Evolutionary conservation across 305 asterid species (phyloP).

Genomic region (Fraxinus albicans): DNA sequence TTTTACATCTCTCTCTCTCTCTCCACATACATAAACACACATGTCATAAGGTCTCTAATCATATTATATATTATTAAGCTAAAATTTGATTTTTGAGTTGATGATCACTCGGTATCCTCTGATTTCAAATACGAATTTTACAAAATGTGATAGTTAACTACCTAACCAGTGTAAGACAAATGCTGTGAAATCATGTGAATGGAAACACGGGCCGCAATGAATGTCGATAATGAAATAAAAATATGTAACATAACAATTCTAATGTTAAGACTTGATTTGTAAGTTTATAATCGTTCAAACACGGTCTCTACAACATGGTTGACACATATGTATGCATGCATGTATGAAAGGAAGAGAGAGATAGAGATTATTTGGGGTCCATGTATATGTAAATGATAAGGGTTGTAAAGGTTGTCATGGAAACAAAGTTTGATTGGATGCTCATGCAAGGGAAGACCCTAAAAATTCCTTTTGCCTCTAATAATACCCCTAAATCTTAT

Average conservation of each 20-base stretch:
- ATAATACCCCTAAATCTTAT: constrained; percentile 41
- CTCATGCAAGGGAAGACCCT: constrained; percentile 25
- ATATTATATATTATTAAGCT: not conserved
- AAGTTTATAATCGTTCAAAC: not conserved
- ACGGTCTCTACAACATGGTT: not conserved
- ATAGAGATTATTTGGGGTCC: constrained; percentile 30
- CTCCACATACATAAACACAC: not conserved
- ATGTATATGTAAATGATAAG: constrained; percentile 30
- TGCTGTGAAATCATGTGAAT: not conserved
- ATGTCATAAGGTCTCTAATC: not conserved
- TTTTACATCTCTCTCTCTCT: constrained; percentile 37
- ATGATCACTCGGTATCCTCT: not conserved
- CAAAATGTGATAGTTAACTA: not conserved
- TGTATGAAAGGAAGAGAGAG: constrained; percentile 14
- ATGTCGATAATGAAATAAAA: not conserved
- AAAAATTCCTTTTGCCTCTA: constrained; percentile 23
- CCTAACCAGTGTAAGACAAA: not conserved
- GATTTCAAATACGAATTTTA: not conserved
- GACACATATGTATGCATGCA: not conserved
- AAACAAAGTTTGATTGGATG: constrained; percentile 27
- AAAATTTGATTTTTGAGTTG: not conserved
- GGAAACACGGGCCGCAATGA: not conserved
- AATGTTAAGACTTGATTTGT: not conserved
- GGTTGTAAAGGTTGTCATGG: constrained; percentile 43
- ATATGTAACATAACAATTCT: not conserved